Percentiles rank a stretch among this genome's conserved stretches.
phyloP scores from a whole-genome alignment of 441 rosid genomes.

The Gossypium laxum region DNA sequence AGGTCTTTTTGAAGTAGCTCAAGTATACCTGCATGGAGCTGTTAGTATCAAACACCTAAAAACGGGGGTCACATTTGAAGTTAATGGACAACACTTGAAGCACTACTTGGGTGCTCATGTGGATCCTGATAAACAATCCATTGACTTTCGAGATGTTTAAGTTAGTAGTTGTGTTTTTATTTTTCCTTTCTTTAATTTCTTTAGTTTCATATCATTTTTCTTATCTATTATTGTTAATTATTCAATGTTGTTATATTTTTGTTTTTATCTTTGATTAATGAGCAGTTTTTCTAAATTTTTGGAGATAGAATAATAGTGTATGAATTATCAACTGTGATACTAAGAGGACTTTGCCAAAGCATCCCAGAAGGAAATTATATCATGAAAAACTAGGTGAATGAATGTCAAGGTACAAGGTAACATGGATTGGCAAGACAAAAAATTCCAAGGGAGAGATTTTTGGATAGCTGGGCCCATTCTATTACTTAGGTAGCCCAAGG shows the following conservation, averaged over 20 bases:
- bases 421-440: neutral
- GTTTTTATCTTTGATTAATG: neutral
- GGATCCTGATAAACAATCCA: neutral
- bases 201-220: neutral
- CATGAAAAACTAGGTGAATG: neutral
- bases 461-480: neutral
- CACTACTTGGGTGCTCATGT: neutral
- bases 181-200: too few species aligned
- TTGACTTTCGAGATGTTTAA: neutral
- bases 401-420: neutral
- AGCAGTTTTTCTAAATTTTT: neutral
- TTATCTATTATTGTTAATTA: too few species aligned
- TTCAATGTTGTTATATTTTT: neutral
- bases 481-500: neutral
- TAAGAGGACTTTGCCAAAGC: neutral
- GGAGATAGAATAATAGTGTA: neutral
- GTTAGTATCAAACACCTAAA: too few species aligned
- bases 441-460: neutral
- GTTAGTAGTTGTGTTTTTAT: neutral
- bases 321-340: neutral
- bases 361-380: neutral
- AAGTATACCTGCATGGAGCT: too few species aligned
- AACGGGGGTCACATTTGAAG: too few species aligned
- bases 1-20: too few species aligned
- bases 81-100: too few species aligned